Evolutionary conservation across 2,329 filamentous ascomycete species (phyloP).

Genomic region (Davidsoniella neocaledoniae): DNA sequence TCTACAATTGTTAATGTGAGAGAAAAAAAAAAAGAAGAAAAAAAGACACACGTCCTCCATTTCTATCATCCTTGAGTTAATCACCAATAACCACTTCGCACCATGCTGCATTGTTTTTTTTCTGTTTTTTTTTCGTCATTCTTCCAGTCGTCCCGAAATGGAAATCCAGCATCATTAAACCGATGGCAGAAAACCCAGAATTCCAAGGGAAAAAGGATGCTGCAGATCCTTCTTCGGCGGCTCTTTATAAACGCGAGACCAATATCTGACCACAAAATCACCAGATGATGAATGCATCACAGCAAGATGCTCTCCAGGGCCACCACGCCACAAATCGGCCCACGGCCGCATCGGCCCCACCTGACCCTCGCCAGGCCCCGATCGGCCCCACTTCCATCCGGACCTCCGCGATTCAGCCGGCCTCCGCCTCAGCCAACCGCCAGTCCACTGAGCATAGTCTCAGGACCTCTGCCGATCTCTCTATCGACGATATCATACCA

Average conservation of each 20-base stretch:
- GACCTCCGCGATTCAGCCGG: neutral
- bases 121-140: no score
- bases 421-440: neutral
- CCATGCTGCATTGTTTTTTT: no score
- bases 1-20: no score
- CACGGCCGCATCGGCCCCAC: constrained; percentile 10
- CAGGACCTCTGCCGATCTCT: neutral
- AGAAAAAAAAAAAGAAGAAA: no score
- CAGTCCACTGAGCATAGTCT: neutral
- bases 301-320: constrained; percentile 6
- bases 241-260: constrained; percentile 1
- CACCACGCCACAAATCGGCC: constrained; percentile 12
- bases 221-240: no score
- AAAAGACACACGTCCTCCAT: no score
- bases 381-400: neutral
- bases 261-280: constrained; percentile 11
- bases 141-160: no score
- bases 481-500: neutral
- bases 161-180: no score
- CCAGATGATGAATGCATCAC: constrained; percentile 10
- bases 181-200: no score
- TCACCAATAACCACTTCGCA: no score
- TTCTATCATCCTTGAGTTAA: no score
- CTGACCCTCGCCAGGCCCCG: constrained; percentile 1
- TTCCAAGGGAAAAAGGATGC: no score